A percentile compares a stretch with the other conserved stretches of the same genome.
Evolutionary conservation across 257 asterid species (phyloP).

Genomic region (Agastache rugosa): DNA sequence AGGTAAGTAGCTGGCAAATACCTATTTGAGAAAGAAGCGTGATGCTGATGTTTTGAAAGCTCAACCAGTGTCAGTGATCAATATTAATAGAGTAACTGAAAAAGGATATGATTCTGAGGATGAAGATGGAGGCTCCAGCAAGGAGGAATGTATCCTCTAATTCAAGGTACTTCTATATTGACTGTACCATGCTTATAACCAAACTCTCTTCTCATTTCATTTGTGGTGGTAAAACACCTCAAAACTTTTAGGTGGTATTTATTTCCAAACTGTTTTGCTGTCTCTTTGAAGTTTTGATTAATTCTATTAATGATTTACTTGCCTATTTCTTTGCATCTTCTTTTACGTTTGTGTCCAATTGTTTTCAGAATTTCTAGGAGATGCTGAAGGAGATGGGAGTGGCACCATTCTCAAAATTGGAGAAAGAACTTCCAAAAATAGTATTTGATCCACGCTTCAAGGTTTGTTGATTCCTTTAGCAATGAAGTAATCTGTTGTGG

Average conservation of each 20-base stretch:
- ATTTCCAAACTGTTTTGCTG: conserved; percentile 8
- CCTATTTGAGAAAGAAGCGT: conserved; percentile 82
- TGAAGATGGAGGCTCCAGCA: conserved; percentile 84
- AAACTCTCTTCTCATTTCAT: neutral
- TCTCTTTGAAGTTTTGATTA: conserved; percentile 10
- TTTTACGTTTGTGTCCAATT: conserved; percentile 9
- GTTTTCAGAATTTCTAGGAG: conserved; percentile 59
- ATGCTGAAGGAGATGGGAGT: conserved; percentile 99
- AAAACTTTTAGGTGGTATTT: neutral
- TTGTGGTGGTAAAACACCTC: neutral
- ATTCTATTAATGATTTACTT: neutral
- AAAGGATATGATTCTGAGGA: conserved; percentile 85
- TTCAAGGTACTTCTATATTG: conserved; percentile 69
- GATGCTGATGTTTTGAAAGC: conserved; percentile 67
- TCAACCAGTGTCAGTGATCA: conserved; percentile 53
- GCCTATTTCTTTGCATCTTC: conserved; percentile 16
- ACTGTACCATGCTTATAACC: neutral
- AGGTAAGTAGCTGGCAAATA: conserved; percentile 99
- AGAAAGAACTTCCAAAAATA: conserved; percentile 98
- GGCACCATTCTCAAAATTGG: conserved; percentile 99
- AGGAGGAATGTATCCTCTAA: conserved; percentile 78
- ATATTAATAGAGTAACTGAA: conserved; percentile 54
- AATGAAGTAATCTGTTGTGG: conserved; percentile 34
- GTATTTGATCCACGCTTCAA: conserved; percentile 97
- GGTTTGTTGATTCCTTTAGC: conserved; percentile 59